Percentiles rank a stretch among this genome's conserved stretches.
phyloP scores from a whole-genome alignment of 75 land plant species.

The Pseudotsuga menziesii region DNA sequence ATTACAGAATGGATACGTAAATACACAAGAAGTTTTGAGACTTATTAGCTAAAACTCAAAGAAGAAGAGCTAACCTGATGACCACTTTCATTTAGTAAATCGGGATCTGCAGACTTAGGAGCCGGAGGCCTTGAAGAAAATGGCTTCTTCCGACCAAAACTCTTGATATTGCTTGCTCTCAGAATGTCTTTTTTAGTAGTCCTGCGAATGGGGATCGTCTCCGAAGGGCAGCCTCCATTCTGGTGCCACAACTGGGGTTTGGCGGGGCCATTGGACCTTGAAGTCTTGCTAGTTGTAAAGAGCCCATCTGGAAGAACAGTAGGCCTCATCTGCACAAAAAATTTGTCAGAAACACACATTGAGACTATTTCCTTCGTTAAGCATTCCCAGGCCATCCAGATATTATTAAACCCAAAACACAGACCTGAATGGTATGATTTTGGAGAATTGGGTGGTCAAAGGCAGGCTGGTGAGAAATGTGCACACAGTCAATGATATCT shows the following conservation, averaged over 20 bases:
- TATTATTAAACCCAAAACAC: background rate
- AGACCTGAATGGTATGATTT: constrained; percentile 72
- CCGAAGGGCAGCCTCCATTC: constrained; percentile 70
- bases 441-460: constrained; percentile 78
- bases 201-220: constrained; percentile 80
- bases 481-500: constrained; percentile 73
- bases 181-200: constrained; percentile 64
- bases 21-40: background rate
- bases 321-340: constrained; percentile 49
- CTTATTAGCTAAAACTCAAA: background rate
- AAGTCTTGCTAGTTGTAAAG: constrained; percentile 32
- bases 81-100: constrained; percentile 51
- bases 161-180: constrained; percentile 62
- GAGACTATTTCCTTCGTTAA: background rate
- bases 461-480: constrained; percentile 61
- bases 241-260: constrained; percentile 62
- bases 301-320: constrained; percentile 57
- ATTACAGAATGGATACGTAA: background rate
- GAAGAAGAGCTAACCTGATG: constrained; percentile 48
- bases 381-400: background rate
- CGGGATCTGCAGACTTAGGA: constrained; percentile 59
- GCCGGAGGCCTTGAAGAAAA: constrained; percentile 22
- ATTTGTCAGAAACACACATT: background rate
- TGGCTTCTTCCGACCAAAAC: constrained; percentile 70
- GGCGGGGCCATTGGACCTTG: constrained; percentile 13